phyloP scores from a whole-genome alignment of 83 land plant genomes.

The Diphasiastrum complanatum region DNA sequence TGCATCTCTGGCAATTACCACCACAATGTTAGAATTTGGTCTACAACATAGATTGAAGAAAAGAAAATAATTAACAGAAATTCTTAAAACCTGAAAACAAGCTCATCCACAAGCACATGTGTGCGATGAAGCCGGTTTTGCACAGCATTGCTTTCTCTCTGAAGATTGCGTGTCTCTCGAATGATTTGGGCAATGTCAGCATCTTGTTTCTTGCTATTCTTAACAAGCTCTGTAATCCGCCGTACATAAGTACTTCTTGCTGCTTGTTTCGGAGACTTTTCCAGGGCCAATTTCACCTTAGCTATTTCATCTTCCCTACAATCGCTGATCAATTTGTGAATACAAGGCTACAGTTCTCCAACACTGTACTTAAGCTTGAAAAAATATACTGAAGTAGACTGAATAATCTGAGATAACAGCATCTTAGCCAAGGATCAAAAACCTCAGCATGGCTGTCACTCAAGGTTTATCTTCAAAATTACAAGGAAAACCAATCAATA shows the following conservation, averaged over 20 bases:
- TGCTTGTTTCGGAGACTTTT: constrained; percentile 44
- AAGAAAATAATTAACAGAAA: not conserved
- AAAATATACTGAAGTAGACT: too few species aligned
- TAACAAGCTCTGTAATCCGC: constrained; percentile 67
- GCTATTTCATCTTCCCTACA: constrained; percentile 47
- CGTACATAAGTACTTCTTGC: constrained; percentile 52
- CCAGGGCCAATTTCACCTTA: constrained; percentile 40
- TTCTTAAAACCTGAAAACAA: constrained; percentile 48
- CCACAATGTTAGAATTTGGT: not conserved
- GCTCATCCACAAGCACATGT: constrained; percentile 66
- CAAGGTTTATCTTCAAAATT: too few species aligned
- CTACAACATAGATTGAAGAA: too few species aligned
- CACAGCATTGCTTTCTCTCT: constrained; percentile 60
- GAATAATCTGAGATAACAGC: too few species aligned
- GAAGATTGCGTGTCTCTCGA: constrained; percentile 59
- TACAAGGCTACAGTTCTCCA: too few species aligned
- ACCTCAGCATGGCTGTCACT: too few species aligned
- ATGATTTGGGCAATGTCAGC: constrained; percentile 62
- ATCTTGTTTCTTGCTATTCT: constrained; percentile 80
- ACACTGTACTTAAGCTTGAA: too few species aligned
- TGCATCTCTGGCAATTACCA: constrained; percentile 56
- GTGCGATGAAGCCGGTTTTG: constrained; percentile 66
- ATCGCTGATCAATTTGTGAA: too few species aligned
- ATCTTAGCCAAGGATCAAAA: too few species aligned
- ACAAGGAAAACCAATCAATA: too few species aligned